phyloP scores from a whole-genome alignment of 805 yeast species.

The Cyberlindnera galapagoensis region DNA sequence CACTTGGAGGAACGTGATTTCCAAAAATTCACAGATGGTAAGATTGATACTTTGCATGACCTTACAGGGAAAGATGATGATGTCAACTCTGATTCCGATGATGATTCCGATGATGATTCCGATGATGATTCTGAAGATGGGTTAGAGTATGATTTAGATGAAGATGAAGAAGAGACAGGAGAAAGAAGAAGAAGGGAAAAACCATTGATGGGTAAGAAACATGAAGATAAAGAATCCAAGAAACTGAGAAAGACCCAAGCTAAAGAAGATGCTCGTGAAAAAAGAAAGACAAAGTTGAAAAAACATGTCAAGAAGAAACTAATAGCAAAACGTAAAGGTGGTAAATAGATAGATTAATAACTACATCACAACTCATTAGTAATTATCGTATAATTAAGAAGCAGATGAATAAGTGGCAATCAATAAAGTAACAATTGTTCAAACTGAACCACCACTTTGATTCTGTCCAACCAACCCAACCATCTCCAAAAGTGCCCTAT shows the following conservation, averaged over 20 bases:
- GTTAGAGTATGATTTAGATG: constrained; percentile 26
- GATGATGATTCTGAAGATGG: constrained; percentile 29
- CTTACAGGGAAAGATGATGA: constrained; percentile 36
- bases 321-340: constrained; percentile 44
- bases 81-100: constrained; percentile 21
- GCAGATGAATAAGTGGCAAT: background rate
- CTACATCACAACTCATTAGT: no score
- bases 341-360: constrained; percentile 3
- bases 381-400: background rate
- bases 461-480: constrained; percentile 55
- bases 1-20: constrained; percentile 89
- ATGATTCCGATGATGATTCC: constrained; percentile 23
- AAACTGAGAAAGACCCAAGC: constrained; percentile 67
- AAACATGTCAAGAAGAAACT: constrained; percentile 77
- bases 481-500: constrained; percentile 79
- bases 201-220: constrained; percentile 63
- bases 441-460: constrained; percentile 44
- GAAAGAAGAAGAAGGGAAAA: constrained; percentile 30
- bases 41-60: constrained; percentile 69
- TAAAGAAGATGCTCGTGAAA: constrained; percentile 74
- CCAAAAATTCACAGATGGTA: constrained; percentile 69
- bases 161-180: constrained; percentile 30
- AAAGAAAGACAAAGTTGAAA: constrained; percentile 75
- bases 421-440: constrained; percentile 4
- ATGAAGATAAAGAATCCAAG: constrained; percentile 73